Conservation (phyloP, 2,329 filamentous ascomycete genomes). For the Talaromyces piceae region DNA sequence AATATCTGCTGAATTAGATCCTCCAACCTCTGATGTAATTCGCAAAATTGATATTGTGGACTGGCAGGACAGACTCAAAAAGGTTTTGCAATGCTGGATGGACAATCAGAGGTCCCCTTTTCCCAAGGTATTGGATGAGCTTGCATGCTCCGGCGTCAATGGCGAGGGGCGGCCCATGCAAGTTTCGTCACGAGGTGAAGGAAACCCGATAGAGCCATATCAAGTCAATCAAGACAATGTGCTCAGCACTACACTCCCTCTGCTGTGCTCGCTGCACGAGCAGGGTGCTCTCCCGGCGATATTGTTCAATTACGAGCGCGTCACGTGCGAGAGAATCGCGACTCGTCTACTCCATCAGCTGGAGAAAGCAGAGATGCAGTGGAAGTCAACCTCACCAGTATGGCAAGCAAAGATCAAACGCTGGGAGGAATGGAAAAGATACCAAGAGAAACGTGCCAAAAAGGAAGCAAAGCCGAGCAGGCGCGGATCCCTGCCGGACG, state of each 20-base stretch:
- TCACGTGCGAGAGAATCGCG: conserved; percentile 52
- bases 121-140: conserved; percentile 18
- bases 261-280: conserved; percentile 41
- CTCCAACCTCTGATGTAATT: conserved; percentile 35
- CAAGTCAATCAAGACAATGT: conserved; percentile 23
- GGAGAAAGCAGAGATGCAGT: background rate
- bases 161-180: background rate
- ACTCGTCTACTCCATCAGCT: background rate
- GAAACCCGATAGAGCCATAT: background rate
- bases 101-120: conserved; percentile 46
- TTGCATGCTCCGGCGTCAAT: background rate
- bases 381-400: background rate
- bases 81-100: conserved; percentile 55
- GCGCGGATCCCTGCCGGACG: conserved; percentile 26
- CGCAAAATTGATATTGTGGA: conserved; percentile 58
- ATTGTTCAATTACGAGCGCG: conserved; percentile 68
- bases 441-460: conserved; percentile 30
- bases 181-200: background rate
- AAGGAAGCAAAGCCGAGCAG: conserved; percentile 24
- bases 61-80: conserved; percentile 59
- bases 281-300: conserved; percentile 64
- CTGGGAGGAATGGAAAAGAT: conserved; percentile 40
- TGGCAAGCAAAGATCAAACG: conserved; percentile 1
- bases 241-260: conserved; percentile 44
- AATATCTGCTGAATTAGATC: background rate